Conservation (phyloP, 371 early-diverging fungal species). For the Rhizopus sp. region DNA sequence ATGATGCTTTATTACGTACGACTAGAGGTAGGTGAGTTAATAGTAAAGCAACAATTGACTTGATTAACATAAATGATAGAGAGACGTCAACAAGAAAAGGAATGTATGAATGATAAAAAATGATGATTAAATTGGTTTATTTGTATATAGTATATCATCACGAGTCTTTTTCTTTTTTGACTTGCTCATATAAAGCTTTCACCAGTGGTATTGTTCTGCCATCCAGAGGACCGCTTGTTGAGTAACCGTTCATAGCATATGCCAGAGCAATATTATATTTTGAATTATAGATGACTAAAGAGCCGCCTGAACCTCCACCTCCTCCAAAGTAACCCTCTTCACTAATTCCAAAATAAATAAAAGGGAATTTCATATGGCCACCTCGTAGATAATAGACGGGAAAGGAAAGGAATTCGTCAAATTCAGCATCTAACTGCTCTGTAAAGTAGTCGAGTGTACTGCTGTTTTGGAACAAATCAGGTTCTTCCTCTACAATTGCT, state of each 20-base stretch:
- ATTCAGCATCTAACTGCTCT: too few relatives aligned
- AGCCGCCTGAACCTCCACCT: constrained; percentile 17
- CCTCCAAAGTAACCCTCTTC: constrained; percentile 12
- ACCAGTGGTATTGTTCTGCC: constrained; percentile 5
- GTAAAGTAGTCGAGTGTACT: neutral
- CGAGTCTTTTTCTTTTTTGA: constrained; percentile 6
- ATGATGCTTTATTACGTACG: constrained; percentile 24
- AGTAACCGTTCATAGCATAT: constrained; percentile 15
- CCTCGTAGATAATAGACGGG: too few relatives aligned
- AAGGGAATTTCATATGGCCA: too few relatives aligned
- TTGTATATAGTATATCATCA: neutral
- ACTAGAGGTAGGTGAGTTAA: constrained; percentile 34
- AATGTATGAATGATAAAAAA: neutral
- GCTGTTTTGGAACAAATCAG: constrained; percentile 30
- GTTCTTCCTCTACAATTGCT: constrained; percentile 45
- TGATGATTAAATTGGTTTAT: neutral
- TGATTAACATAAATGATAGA: neutral
- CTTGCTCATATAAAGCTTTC: constrained; percentile 8
- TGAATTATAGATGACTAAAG: constrained; percentile 14
- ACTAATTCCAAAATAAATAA: neutral
- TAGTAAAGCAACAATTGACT: too few relatives aligned
- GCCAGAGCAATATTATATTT: constrained; percentile 16
- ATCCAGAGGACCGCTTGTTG: neutral
- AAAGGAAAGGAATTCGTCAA: too few relatives aligned
- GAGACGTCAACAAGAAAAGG: neutral